Evolutionary conservation across 306 rosid genomes (phyloP), one percentile per base, ranked within the genome.

Genomic region (Sesbania bispinosa): DNA sequence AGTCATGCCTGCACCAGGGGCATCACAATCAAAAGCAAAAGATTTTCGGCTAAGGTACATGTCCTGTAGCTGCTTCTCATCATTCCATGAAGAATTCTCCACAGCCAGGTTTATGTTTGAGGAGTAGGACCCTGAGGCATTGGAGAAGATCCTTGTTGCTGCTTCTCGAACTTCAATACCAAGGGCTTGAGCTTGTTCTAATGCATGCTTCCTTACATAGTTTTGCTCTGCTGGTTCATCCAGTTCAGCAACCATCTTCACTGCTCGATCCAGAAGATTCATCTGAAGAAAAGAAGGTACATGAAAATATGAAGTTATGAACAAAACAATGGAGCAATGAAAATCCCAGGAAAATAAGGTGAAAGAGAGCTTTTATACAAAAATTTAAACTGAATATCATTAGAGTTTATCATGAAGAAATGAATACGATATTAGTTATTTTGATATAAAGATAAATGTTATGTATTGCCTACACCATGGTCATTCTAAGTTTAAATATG

Each of bases 31-130:
- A 32, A 94, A 94, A 36, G 99, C 96, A 59, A 94, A 94, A 3
- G 99, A 89, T 77, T 94, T 94, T 65, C 97, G 78, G 85, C 99
- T 94, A 61, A 94, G 84, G 71, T 94, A 94, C 99, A 94, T 94
- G 81, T 94, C 99, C 74, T 91, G 99, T 65, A 94, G 96, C 77
- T 94, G 97, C 86, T 94, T 91, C 86, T 94, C 99, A n/a, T 94
- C 96, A 38, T 89, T 94, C 99, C 99, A 94, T 4, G 96, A 83
- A 24, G 99, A 94, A 75, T 94, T 94, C 83, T 94, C 97, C 78
- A 94, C 99, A 2, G 97, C 97, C 75, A 94, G 89, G 88, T 91
- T 94, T 35, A 94, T 80, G 81, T 94, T 94, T 20, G 99, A 91
- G 51, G 99, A 94, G 89, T 94, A 94, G 45, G 99, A 94, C 47